Percentiles rank a stretch among this genome's conserved stretches.
These are phyloP conservation scores for Botryotinia globosa DNA, from an alignment of 2,329 filamentous ascomycete genomes.

Conservation along the genomic window DNA sequence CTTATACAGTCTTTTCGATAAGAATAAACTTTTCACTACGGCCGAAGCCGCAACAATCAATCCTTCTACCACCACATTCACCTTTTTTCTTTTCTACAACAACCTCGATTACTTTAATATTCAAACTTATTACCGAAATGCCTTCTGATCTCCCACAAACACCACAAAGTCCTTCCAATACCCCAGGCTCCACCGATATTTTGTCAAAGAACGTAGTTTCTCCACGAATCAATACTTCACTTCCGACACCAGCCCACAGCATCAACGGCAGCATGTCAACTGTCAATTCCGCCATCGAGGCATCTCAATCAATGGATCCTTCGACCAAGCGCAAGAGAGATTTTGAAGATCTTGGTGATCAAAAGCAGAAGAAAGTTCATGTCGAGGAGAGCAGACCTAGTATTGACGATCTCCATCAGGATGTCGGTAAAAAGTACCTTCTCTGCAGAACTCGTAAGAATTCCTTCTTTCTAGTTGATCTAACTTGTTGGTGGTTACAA, in stretches of 20 bases:
- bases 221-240: slow-evolving; percentile 43
- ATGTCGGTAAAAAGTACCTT: slow-evolving; percentile 66
- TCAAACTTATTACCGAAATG: slow-evolving; percentile 43
- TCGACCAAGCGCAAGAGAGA: slow-evolving; percentile 62
- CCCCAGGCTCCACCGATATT: slow-evolving; percentile 48
- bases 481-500: slow-evolving; percentile 21
- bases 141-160: slow-evolving; percentile 63
- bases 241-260: slow-evolving; percentile 62
- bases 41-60: not conserved
- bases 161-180: slow-evolving; percentile 64
- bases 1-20: slow-evolving; percentile 8
- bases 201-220: slow-evolving; percentile 49
- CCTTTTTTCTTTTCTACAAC: not conserved
- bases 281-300: slow-evolving; percentile 27
- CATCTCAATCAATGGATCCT: slow-evolving; percentile 46
- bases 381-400: slow-evolving; percentile 59
- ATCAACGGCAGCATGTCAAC: slow-evolving; percentile 51
- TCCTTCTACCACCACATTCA: not conserved
- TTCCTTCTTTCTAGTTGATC: slow-evolving; percentile 43
- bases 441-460: slow-evolving; percentile 66
- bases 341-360: slow-evolving; percentile 54
- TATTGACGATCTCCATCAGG: slow-evolving; percentile 63
- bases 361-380: slow-evolving; percentile 60
- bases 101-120: slow-evolving; percentile 20
- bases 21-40: slow-evolving; percentile 3